phyloP scores from a whole-genome alignment of 2,329 filamentous ascomycete species.

The Aaosphaeria pasadenensis region DNA sequence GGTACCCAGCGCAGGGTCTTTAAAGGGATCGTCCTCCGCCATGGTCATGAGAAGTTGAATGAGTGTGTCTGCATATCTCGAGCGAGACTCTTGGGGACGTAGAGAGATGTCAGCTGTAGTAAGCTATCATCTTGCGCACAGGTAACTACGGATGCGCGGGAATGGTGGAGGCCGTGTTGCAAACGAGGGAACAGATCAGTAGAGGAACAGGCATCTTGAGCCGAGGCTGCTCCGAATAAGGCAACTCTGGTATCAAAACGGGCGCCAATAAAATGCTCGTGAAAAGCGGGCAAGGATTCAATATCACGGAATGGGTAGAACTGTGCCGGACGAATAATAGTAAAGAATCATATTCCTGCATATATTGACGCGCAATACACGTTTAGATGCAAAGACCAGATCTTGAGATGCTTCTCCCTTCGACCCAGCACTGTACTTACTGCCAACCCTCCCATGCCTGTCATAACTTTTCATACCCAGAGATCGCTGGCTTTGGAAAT shows the following conservation, averaged over 20 bases:
- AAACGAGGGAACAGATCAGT: constrained; percentile 6
- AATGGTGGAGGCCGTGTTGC: constrained; percentile 3
- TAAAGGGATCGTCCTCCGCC: constrained; percentile 27
- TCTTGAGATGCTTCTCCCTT: constrained; percentile 2
- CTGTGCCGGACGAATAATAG: no score
- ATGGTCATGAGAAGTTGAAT: constrained; percentile 18
- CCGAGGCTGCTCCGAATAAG: constrained; percentile 10
- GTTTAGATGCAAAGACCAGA: no score
- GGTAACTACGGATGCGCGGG: constrained; percentile 7
- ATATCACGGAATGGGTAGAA: no score
- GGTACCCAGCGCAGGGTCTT: constrained; percentile 20
- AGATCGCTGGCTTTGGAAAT: background rate
- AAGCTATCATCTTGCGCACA: constrained; percentile 1
- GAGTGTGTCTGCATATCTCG: constrained; percentile 2
- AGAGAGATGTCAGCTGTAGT: constrained; percentile 1
- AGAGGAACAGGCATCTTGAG: constrained; percentile 3
- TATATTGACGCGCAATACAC: no score
- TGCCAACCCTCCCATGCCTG: constrained; percentile 8
- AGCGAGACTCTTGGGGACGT: background rate
- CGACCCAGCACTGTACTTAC: constrained; percentile 10
- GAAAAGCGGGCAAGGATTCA: no score
- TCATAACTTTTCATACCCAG: constrained; percentile 5
- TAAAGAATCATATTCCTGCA: no score
- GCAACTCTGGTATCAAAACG: background rate
- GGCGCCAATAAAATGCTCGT: no score